These are phyloP conservation scores for Diddensiella caesifluorescens DNA, from an alignment of 805 yeast genomes.

Conservation along the genomic window DNA sequence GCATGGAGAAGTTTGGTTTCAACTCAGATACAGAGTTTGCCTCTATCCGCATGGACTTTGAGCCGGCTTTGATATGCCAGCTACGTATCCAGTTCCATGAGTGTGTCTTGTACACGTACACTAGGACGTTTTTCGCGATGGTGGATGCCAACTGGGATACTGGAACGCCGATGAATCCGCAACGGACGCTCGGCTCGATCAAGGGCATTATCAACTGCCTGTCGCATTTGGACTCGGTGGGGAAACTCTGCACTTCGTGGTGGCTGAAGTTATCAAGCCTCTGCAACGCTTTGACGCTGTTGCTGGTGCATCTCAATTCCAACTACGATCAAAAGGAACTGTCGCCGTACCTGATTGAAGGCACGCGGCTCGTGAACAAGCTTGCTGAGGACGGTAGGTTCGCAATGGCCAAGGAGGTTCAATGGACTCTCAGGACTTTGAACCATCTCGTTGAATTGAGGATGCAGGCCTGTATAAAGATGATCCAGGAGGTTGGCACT, in stretches of 20 bases:
- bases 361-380: conserved; percentile 17
- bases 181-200: conserved; percentile 6
- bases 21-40: conserved; percentile 23
- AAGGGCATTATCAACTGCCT: conserved; percentile 11
- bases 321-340: conserved; percentile 32
- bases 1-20: conserved; percentile 25
- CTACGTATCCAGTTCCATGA: conserved; percentile 20
- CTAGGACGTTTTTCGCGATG: conserved; percentile 13
- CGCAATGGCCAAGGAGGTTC: conserved; percentile 51
- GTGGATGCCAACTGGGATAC: conserved; percentile 12
- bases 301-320: conserved; percentile 40
- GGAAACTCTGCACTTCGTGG: conserved; percentile 36
- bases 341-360: conserved; percentile 15
- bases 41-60: conserved; percentile 16
- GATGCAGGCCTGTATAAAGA: conserved; percentile 38
- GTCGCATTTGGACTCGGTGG: conserved; percentile 13
- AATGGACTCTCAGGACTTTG: conserved; percentile 57
- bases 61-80: conserved; percentile 18
- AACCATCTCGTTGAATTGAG: conserved; percentile 47
- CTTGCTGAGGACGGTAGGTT: conserved; percentile 24
- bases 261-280: conserved; percentile 42
- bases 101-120: conserved; percentile 11
- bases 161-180: conserved; percentile 7
- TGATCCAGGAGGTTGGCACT: conserved; percentile 40
- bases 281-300: conserved; percentile 33